Percentiles rank a stretch among this genome's conserved stretches.
Conservation (phyloP, 257 asterid genomes). For the Oldenlandia corymbosa region DNA sequence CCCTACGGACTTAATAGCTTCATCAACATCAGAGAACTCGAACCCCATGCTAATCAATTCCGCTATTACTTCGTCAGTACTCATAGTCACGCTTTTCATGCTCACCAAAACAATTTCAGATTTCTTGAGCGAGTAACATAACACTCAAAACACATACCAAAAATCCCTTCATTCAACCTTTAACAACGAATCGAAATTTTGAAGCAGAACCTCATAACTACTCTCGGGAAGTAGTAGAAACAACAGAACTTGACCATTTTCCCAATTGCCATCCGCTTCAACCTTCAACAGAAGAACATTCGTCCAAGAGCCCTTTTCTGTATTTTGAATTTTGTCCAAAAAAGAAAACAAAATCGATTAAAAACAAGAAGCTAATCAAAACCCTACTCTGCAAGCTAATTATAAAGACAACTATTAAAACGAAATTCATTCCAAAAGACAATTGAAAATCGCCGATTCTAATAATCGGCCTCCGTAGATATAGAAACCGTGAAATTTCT, state of each 20-base stretch:
- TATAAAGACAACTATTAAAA: too few relatives aligned
- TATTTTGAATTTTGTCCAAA: too few relatives aligned
- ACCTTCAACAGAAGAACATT: too few relatives aligned
- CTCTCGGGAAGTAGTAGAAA: not conserved
- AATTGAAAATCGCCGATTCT: too few relatives aligned
- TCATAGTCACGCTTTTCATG: slow-evolving; percentile 34
- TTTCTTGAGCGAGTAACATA: not conserved
- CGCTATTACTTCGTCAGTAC: slow-evolving; percentile 45
- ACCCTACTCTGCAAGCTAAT: slow-evolving; percentile 3
- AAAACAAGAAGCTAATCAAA: not conserved
- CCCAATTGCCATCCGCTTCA: too few relatives aligned
- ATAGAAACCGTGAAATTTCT: too few relatives aligned
- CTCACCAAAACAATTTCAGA: slow-evolving; percentile 5
- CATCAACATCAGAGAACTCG: slow-evolving; percentile 38
- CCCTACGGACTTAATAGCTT: slow-evolving; percentile 59
- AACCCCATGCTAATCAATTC: slow-evolving; percentile 67
- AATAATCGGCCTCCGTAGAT: too few relatives aligned
- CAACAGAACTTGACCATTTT: too few relatives aligned
- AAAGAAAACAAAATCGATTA: not conserved
- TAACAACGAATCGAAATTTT: not conserved
- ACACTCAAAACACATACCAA: not conserved
- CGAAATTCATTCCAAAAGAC: too few relatives aligned
- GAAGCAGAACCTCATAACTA: not conserved
- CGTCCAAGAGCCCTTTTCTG: too few relatives aligned
- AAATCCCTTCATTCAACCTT: too few relatives aligned